phyloP scores from a whole-genome alignment of 2,329 filamentous ascomycete genomes.

The Epichloe amarillans region DNA sequence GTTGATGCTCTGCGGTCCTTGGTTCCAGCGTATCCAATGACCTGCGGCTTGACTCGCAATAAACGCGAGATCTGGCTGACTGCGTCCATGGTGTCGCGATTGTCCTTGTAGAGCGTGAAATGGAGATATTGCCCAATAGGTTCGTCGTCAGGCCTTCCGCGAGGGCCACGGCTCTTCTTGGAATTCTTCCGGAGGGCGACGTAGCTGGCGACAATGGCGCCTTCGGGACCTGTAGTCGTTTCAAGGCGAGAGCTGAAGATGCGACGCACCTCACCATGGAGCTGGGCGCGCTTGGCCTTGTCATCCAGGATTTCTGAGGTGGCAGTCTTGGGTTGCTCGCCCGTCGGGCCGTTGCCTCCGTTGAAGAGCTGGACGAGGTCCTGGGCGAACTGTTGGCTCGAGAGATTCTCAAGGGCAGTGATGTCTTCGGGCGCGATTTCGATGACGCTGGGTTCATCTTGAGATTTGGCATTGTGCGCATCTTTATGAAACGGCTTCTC shows the following conservation, averaged over 20 bases:
- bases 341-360: conserved; percentile 17
- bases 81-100: conserved; percentile 92
- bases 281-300: conserved; percentile 29
- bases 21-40: conserved; percentile 67
- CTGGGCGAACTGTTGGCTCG: conserved; percentile 25
- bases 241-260: conserved; percentile 71
- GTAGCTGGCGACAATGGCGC: conserved; percentile 53
- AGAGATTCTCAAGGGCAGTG: conserved; percentile 23
- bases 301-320: conserved; percentile 30
- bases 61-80: conserved; percentile 63
- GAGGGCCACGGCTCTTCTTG: conserved; percentile 15
- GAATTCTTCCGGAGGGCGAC: conserved; percentile 33
- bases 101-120: conserved; percentile 91
- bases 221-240: conserved; percentile 47
- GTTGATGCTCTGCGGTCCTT: conserved; percentile 85
- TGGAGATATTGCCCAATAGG: conserved; percentile 64
- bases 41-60: conserved; percentile 60
- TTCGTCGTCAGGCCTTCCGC: conserved; percentile 17
- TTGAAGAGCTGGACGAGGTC: conserved; percentile 29
- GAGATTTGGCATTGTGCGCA: conserved; percentile 9
- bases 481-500: neutral
- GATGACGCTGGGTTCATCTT: conserved; percentile 6
- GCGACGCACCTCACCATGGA: conserved; percentile 55
- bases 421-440: conserved; percentile 22
- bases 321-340: conserved; percentile 19